Base-by-base conservation (phyloP, 345 rosid species). In the Rhodamnia argentea region DNA sequence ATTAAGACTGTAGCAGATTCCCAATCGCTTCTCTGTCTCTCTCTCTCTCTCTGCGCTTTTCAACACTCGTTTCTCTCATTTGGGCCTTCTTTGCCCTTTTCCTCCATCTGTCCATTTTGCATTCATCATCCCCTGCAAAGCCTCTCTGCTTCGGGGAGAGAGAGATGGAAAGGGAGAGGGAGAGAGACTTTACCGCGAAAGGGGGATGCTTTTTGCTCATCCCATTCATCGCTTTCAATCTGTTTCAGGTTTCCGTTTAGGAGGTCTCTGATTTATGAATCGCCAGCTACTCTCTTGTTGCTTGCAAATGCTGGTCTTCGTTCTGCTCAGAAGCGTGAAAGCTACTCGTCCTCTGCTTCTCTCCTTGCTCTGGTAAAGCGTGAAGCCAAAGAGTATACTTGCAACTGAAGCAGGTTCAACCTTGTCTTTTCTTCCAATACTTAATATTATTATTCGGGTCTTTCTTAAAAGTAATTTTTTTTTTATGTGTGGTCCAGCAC, bases 1-100 rank as follows among this genome's bases (percentile, higher is more conserved):
- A n/a, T 52, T 52, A 37, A 6, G 9, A 47, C 85, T 37, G 87
- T 86, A 59, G 82, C 87, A 86, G 87, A 57, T 82, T 76, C 64
- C 64, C 86, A 42, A 89, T 86, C 90, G 88, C 86, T 75, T 85
- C 82, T 27, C 85, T 56, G 58, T 84, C 83, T 42, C 85, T 83
- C 62, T 84, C 62, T 62, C 86, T 84, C 52, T 58, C 74, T 82
- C 53, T 82, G 20, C 29, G 11, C 57, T 52, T 40, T 47, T 14
- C 24, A 24, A n/a, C 13, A 8, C 51, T 81, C 64, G 60, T 54
- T 55, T 52, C 82, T 20, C 62, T 29, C 50, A 2, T 52, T 20
- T 16, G 59, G 22, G 50, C n/a, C 13, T 20, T 40, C 82, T 40
- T 1, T 1, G 57, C 51, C 16, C 47, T 52, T 44, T 22, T 52